Percentiles rank a stretch among this genome's conserved stretches.
These are phyloP conservation scores for Allium sativum DNA, from an alignment of 106 monocot genomes.

Conservation along the genomic window DNA sequence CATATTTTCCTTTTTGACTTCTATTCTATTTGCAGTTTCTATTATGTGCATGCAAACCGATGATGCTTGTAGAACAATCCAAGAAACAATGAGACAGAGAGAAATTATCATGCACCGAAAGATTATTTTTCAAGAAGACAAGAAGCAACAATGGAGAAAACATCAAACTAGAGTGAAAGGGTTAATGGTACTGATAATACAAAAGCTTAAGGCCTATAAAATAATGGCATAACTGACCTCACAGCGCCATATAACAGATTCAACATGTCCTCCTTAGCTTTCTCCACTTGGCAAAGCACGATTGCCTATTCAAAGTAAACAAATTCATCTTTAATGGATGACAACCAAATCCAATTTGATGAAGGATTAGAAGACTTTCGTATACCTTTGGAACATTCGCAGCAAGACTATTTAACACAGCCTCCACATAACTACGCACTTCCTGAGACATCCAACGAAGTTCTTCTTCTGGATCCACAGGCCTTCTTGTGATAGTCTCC, in stretches of 20 bases:
- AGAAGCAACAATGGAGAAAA: too few relatives aligned
- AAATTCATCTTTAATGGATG: background rate
- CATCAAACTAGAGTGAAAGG: background rate
- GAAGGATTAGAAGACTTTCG: background rate
- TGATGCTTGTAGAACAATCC: background rate
- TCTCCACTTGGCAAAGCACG: constrained; percentile 95
- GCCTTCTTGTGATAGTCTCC: constrained; percentile 77
- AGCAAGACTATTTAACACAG: constrained; percentile 94
- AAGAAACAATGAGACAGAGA: background rate
- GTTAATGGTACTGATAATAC: background rate
- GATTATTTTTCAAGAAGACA: too few relatives aligned
- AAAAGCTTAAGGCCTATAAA: background rate
- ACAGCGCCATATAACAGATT: constrained; percentile 94
- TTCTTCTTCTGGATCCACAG: constrained; percentile 97
- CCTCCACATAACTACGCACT: constrained; percentile 98
- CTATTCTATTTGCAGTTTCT: background rate
- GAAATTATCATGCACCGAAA: background rate
- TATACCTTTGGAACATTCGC: constrained; percentile 90
- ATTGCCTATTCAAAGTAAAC: constrained; percentile 48
- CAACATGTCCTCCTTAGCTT: constrained; percentile 98
- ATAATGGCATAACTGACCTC: constrained; percentile 34
- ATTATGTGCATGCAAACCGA: background rate
- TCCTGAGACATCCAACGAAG: constrained; percentile 99
- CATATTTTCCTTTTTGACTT: background rate
- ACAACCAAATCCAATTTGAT: background rate